These are phyloP conservation scores for Magnusiomyces paraingens DNA, from an alignment of 1,139 yeast genomes.

Conservation along the genomic window DNA sequence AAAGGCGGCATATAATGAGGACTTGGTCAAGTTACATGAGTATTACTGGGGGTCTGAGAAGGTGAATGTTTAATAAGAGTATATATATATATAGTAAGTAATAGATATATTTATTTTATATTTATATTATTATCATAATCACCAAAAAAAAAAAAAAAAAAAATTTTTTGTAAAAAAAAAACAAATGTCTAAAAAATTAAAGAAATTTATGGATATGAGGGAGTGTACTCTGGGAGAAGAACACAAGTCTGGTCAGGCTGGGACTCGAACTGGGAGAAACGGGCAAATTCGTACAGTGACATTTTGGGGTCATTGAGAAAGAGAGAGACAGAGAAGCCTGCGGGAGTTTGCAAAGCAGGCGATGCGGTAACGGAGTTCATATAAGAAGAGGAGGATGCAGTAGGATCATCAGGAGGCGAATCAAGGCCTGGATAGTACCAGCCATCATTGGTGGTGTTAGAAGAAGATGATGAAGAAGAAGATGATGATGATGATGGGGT, in stretches of 20 bases:
- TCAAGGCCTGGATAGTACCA: conserved; percentile 9
- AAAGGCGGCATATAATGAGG: conserved; percentile 22
- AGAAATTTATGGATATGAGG: too few relatives aligned
- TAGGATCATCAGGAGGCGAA: not conserved
- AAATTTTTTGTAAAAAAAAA: not conserved
- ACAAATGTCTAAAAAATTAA: not conserved
- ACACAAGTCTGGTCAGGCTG: too few relatives aligned
- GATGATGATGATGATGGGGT: not conserved
- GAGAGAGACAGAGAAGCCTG: not conserved
- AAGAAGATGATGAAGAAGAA: not conserved
- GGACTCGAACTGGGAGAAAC: too few relatives aligned
- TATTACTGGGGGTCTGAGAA: conserved; percentile 24
- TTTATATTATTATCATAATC: not conserved
- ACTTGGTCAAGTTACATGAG: conserved; percentile 22
- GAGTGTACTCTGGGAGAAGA: too few relatives aligned
- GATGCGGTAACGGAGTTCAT: not conserved
- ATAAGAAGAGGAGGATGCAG: not conserved
- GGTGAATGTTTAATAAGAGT: conserved; percentile 8
- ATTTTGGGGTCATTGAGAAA: not conserved
- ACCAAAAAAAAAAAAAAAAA: not conserved
- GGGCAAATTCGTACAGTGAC: too few relatives aligned
- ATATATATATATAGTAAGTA: not conserved
- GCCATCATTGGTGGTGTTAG: not conserved
- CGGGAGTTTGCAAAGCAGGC: not conserved
- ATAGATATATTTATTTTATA: not conserved